Base-by-base conservation (phyloP, 2,329 filamentous ascomycete genomes). In the Davidsoniella eucalypti region DNA sequence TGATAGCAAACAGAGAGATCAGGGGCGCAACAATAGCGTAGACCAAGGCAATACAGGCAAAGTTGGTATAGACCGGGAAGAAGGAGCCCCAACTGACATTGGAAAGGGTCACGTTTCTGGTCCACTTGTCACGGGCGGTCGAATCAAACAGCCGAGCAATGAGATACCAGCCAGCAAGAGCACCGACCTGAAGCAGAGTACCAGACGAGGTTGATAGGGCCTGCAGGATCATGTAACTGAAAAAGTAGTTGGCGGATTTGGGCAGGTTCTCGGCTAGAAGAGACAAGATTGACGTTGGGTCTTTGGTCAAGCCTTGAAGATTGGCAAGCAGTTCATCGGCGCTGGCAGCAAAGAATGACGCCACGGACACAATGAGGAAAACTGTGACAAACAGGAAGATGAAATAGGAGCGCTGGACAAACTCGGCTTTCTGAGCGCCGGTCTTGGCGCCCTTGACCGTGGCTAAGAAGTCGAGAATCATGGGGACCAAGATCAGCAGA, bases 161-260 rank as follows among this genome's bases (percentile, higher is more conserved):
- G 18, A 96, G 59, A 58, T 87, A 94, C 80, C 88, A 94, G 55
- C 82, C 70, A 43, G 87, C 60, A 3, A 98, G 72, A 3, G 80
- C 76, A n/a, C 77, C 78, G 21, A 94, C 75, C 60, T 96, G 92
- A 10, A 95, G 69, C 3, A 96, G 69, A 1, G 86, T 90, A 63
- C 84, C 87, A 1, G 90, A 90, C 63, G 87, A 94, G 55, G 86
- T 87, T 55, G 86, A 87, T 58, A 96, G 72, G 0, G 88, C 87
- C 60, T 96, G 92, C 8, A 98, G 79, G 61, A 95, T 82, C 80
- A 98, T 88, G 73, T 98, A 98, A 1, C 87, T 90, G 71, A 95
- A 96, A 69, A 96, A 98, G 65, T 96, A 98, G 61, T 95, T 94
- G 57, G 87, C 84, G 0, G 88, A 82, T 57, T 78, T 84, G 2